These are phyloP conservation scores for Anisogramma anomala DNA, from an alignment of 2,329 filamentous ascomycete genomes.

Conservation along the genomic window DNA sequence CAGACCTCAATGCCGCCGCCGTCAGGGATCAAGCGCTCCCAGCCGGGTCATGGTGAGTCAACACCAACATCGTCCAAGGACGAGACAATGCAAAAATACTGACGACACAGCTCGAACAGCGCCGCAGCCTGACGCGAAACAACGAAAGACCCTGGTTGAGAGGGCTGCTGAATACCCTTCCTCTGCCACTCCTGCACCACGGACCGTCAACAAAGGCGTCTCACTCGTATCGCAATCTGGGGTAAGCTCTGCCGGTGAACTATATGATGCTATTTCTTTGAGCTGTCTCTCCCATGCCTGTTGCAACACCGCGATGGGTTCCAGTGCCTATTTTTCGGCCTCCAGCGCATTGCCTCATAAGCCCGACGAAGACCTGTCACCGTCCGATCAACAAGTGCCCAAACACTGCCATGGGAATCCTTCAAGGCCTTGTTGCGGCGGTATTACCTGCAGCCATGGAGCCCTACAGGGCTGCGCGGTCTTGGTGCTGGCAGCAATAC, in stretches of 20 bases:
- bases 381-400: not conserved
- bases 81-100: constrained; percentile 8
- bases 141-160: constrained; percentile 44
- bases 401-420: not conserved
- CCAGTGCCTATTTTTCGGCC: too few relatives aligned
- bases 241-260: constrained; percentile 11
- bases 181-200: constrained; percentile 25
- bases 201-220: constrained; percentile 34
- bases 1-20: constrained; percentile 31
- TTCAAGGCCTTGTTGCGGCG: not conserved
- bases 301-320: not conserved
- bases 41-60: constrained; percentile 20
- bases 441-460: too few relatives aligned
- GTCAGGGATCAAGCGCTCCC: constrained; percentile 36
- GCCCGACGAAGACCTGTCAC: not conserved
- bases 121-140: constrained; percentile 43
- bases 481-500: not conserved
- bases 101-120: constrained; percentile 26
- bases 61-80: constrained; percentile 1
- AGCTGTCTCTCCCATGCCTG: not conserved
- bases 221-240: constrained; percentile 23
- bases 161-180: constrained; percentile 39
- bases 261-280: not conserved
- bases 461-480: too few relatives aligned
- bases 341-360: not conserved